These are phyloP conservation scores for Hirsutella thompsonii DNA, from an alignment of 2,329 filamentous ascomycete genomes.

Conservation along the genomic window DNA sequence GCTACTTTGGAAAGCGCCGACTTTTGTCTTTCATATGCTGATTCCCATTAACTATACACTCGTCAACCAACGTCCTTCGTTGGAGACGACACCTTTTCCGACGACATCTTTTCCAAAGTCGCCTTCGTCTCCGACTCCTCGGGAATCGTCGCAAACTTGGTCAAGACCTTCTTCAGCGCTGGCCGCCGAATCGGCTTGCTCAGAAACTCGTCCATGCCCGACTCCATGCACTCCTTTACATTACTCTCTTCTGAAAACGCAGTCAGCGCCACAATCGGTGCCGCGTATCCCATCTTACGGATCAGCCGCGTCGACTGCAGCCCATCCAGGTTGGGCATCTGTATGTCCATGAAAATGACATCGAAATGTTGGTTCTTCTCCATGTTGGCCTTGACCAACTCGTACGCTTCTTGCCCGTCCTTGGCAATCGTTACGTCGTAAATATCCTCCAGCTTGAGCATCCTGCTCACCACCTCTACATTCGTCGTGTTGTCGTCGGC, in stretches of 20 bases:
- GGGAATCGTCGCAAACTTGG: constrained; percentile 57
- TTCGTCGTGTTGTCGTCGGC: constrained; percentile 58
- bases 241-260: constrained; percentile 88
- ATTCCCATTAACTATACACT: too few relatives aligned
- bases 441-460: constrained; percentile 64
- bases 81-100: too few relatives aligned
- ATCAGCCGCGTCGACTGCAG: constrained; percentile 78
- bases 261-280: constrained; percentile 81
- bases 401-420: constrained; percentile 76
- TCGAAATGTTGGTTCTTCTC: constrained; percentile 61
- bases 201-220: constrained; percentile 86
- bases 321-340: constrained; percentile 89
- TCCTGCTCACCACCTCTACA: constrained; percentile 44
- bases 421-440: constrained; percentile 82
- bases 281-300: constrained; percentile 71
- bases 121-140: constrained; percentile 39
- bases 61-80: too few relatives aligned
- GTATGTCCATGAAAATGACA: constrained; percentile 91
- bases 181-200: constrained; percentile 64
- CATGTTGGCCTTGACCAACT: constrained; percentile 78
- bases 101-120: too few relatives aligned
- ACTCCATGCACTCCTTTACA: constrained; percentile 73
- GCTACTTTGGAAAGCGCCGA: too few relatives aligned
- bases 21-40: too few relatives aligned
- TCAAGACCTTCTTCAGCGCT: constrained; percentile 78